These are phyloP conservation scores for Cymbopogon citratus DNA, from an alignment of 176 grass and related monocot genomes.

Conservation along the genomic window DNA sequence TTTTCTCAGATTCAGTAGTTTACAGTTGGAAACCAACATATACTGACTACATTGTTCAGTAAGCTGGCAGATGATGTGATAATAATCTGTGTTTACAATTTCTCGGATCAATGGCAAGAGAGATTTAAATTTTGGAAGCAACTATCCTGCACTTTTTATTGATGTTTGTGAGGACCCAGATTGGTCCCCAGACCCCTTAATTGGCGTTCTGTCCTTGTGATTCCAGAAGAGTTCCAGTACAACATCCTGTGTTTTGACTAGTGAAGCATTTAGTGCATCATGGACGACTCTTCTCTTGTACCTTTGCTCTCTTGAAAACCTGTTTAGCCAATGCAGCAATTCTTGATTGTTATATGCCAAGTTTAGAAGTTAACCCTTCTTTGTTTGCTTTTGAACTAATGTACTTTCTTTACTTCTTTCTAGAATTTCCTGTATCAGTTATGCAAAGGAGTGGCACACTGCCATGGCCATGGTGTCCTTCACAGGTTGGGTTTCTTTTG, in stretches of 20 bases:
- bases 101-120: not conserved
- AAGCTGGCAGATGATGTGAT: no score
- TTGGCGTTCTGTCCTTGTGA: not conserved
- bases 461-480: slow-evolving; percentile 85
- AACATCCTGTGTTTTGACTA: not conserved
- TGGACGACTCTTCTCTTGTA: not conserved
- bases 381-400: no score
- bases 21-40: no score
- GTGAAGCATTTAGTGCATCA: not conserved
- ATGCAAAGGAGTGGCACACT: slow-evolving; percentile 93
- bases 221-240: not conserved
- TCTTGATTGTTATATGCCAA: no score
- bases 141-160: not conserved
- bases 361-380: no score
- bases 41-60: no score
- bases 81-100: not conserved
- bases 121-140: not conserved
- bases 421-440: slow-evolving; percentile 75
- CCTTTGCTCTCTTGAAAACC: not conserved
- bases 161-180: not conserved
- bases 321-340: no score
- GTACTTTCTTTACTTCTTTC: no score
- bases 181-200: not conserved
- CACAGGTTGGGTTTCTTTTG: slow-evolving; percentile 71
- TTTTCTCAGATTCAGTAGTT: no score